Base-by-base conservation (phyloP, 495 filamentous ascomycete genomes). In the Trichoderma reesei region DNA sequence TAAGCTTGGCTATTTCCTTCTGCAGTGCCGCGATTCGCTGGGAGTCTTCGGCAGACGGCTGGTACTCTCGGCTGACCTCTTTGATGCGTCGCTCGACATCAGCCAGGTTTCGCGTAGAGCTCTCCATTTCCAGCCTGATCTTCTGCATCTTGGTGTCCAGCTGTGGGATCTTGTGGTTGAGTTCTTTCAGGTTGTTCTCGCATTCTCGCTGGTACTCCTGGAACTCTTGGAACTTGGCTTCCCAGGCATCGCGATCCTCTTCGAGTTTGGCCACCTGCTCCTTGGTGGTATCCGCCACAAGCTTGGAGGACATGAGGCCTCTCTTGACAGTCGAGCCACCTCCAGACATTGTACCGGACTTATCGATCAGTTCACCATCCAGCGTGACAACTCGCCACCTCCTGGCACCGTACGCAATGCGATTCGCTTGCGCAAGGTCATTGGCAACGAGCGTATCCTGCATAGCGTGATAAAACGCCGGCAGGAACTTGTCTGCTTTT, bases 281-380 rank as follows among this genome's bases (percentile, higher is more conserved):
- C 72, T 90, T 91, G 44, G 86, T 86, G 20, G 85, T 89, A 51
- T 96, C 90, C 7, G 90, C 84, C 11, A 89, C 88, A 48, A 96
- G 87, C 74, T 96, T 98, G 13, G 90, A 92, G 2, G 93, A 97
- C 94, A 98, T 98, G 59, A 87, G 85, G 3, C 95, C 95, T 65
- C 86, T 89, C 64, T 92, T 90, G 42, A 92, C 88, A 41, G 87
- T 90, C 41, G 82, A 91, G 48, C 94, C 94, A 80, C 94, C 94
- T 78, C 94, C 94, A 67, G 89, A 95, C 95, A 98, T 97, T 9
- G 94, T 98, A 77, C 94, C 94, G 2, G 91, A 96, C 68, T 91
- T 92, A 74, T 98, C 94, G 65, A 98, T 97, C 59, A 98, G 83
- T 70, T 96, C 91, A 20, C 94, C 94, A 68, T 93, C 89, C 36